Evolutionary conservation across 306 rosid species (phyloP), one percentile per base, ranked within the genome.

Genomic region (Canavalia gladiata): DNA sequence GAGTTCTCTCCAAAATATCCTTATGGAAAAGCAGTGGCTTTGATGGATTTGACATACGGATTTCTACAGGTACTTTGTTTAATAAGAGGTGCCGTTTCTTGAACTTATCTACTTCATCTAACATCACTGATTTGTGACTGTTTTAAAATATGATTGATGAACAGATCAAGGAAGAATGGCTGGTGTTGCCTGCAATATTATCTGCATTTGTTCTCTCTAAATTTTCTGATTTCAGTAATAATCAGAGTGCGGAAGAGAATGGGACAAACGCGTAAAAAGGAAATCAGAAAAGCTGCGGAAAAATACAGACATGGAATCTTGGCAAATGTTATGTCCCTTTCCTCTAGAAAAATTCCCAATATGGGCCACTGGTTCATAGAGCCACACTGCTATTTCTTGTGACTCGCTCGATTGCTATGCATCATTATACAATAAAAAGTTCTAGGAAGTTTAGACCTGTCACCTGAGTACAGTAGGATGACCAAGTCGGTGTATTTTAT

Each of bases 151-250:
- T 79, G 78, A 79, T 52, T 79, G 81, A 77, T 65, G 28, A 66
- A 76, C 82, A 88, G 88, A 62, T 81, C 83, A 88, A 73, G 56
- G 90, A 86, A 64, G 89, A 82, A 80, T 86, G 90, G 88, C 68
- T 82, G 54, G 6, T 84, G 35, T 47, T 84, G 79, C 88, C 90
- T 34, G 82, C 77, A 18, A 68, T 86, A 84, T 45, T 77, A 65
- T 60, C 82, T 8, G 84, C 88, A 11, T 82, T 86, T 56, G 62
- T 86, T 33, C 81, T 85, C 41, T 74, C 78, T 7, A 49, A 85
- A 45, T 63, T 65, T 41, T 69, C 46, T 2, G 69, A 80, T 8
- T 74, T 78, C 30, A 65, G 49, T 45, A 50, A 46, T 45, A 50
- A 46, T 31, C n/a, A 50, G 9, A n/a, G 58, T 70, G 34, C 33